phyloP scores from a whole-genome alignment of 1,284 basidiomycete genomes.

The Hypsizygus ulmarius region DNA sequence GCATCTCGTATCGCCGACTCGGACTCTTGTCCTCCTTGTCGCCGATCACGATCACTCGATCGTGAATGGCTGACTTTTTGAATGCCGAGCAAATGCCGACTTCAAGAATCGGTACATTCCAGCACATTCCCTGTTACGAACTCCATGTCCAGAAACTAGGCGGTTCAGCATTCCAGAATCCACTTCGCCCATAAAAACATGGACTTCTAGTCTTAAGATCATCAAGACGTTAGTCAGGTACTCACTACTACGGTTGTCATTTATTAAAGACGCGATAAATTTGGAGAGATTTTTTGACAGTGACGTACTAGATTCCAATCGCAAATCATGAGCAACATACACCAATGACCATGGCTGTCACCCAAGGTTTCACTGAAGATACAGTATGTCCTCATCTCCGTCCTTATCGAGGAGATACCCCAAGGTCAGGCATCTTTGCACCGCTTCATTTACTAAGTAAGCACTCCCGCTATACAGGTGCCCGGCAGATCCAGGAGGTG shows the following conservation, averaged over 20 bases:
- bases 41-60: conserved; percentile 8
- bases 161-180: no score
- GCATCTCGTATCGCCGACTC: background rate
- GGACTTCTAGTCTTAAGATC: no score
- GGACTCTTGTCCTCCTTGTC: background rate
- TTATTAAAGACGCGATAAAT: background rate
- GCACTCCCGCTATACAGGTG: no score
- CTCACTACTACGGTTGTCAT: no score
- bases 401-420: conserved; percentile 12
- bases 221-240: no score
- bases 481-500: no score
- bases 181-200: no score
- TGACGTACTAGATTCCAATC: conserved; percentile 6
- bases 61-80: background rate
- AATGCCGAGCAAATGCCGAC: no score
- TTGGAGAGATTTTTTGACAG: background rate
- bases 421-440: conserved; percentile 1
- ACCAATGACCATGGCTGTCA: conserved; percentile 1
- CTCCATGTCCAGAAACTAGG: no score
- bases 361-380: conserved; percentile 1
- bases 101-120: no score
- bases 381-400: conserved; percentile 15
- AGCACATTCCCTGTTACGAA: no score
- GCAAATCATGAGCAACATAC: background rate
- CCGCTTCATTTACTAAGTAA: background rate